A percentile compares a stretch with the other conserved stretches of the same genome.
Conservation (phyloP, 805 yeast species). For the Kluyveromyces lactis region DNA sequence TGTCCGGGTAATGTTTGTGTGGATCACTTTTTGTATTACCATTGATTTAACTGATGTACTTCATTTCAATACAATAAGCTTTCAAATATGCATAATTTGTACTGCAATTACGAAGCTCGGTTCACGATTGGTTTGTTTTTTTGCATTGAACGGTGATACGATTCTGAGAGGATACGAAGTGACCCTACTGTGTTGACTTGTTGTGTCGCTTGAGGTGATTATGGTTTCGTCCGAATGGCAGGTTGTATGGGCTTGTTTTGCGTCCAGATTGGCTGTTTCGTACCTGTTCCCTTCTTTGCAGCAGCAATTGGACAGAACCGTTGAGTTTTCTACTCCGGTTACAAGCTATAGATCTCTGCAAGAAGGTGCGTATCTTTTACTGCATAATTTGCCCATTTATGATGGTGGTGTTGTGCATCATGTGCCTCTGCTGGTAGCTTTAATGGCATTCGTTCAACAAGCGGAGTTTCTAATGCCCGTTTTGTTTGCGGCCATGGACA, state of each 20-base stretch:
- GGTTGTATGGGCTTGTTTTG: slow-evolving; percentile 14
- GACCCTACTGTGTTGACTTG: too few relatives aligned
- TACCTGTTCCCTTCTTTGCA: slow-evolving; percentile 21
- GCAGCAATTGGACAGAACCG: slow-evolving; percentile 22
- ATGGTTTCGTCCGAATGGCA: slow-evolving; percentile 8
- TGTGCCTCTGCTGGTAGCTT: slow-evolving; percentile 60
- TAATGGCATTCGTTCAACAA: slow-evolving; percentile 18
- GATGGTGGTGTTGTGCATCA: slow-evolving; percentile 85
- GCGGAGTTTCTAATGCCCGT: slow-evolving; percentile 15
- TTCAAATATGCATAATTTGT: too few relatives aligned
- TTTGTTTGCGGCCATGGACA: slow-evolving; percentile 53
- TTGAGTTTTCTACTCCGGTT: slow-evolving; percentile 29
- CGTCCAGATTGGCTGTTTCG: slow-evolving; percentile 14
- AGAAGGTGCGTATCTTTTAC: slow-evolving; percentile 60
- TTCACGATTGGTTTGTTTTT: too few relatives aligned
- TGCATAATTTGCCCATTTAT: slow-evolving; percentile 55
- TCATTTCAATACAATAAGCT: too few relatives aligned
- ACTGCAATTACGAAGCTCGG: too few relatives aligned
- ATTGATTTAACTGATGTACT: too few relatives aligned
- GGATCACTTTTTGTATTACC: too few relatives aligned
- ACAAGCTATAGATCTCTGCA: slow-evolving; percentile 37
- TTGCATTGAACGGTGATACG: too few relatives aligned
- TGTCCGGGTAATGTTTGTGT: too few relatives aligned
- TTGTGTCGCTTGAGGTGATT: too few relatives aligned
- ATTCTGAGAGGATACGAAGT: too few relatives aligned